A percentile compares a stretch with the other conserved stretches of the same genome.
Evolutionary conservation across 345 rosid genomes (phyloP).

Genomic region (Gossypium longicalyx): DNA sequence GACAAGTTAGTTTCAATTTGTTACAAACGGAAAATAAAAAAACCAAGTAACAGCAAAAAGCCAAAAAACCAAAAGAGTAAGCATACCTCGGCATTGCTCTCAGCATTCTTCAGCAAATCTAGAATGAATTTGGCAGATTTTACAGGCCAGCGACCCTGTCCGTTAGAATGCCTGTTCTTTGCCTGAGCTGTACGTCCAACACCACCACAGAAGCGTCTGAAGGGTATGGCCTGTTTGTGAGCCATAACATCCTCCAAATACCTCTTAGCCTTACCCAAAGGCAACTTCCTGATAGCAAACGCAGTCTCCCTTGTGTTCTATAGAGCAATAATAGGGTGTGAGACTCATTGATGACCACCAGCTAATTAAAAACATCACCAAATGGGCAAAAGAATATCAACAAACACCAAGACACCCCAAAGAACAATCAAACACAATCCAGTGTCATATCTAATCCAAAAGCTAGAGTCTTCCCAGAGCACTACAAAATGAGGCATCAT

Average conservation of each 20-base stretch:
- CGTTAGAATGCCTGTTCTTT: constrained; percentile 91
- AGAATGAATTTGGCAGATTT: constrained; percentile 86
- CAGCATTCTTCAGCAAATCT: constrained; percentile 90
- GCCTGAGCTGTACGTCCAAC: constrained; percentile 99
- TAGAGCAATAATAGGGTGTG: neutral
- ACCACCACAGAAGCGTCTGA: constrained; percentile 88
- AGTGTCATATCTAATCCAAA: neutral
- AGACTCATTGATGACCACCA: neutral
- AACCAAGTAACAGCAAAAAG: too few species aligned
- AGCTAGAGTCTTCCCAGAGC: neutral
- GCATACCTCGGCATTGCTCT: constrained; percentile 90
- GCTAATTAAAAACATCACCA: neutral
- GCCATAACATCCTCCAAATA: constrained; percentile 93
- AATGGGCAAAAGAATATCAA: neutral
- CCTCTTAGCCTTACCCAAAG: constrained; percentile 88
- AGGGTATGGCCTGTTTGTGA: constrained; percentile 99
- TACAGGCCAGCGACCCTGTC: constrained; percentile 96
- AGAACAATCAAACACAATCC: neutral
- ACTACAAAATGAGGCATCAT: constrained; percentile 34
- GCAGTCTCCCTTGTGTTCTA: constrained; percentile 98
- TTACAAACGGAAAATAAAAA: neutral
- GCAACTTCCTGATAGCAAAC: constrained; percentile 71
- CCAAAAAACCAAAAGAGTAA: neutral
- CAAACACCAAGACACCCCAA: neutral
- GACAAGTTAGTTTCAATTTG: neutral